Percentiles rank a stretch among this genome's conserved stretches.
These are phyloP conservation scores for Penicillium psychrofluorescens DNA, from an alignment of 495 filamentous ascomycete genomes.

Conservation along the genomic window DNA sequence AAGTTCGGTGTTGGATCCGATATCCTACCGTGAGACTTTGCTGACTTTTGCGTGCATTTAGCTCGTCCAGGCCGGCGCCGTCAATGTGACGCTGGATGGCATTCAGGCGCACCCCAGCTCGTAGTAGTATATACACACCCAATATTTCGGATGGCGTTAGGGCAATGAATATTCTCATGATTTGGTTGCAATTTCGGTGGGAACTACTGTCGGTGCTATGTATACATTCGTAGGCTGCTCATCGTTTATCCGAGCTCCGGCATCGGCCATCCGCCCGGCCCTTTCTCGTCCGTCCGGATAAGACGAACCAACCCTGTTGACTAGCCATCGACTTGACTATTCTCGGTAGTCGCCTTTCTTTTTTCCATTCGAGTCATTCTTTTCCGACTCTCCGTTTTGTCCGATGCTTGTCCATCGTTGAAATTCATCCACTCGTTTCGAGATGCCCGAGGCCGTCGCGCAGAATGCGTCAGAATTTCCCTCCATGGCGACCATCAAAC, in stretches of 20 bases:
- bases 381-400: background rate
- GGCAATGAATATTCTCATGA: constrained; percentile 6
- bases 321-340: too few relatives aligned
- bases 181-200: background rate
- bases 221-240: too few relatives aligned
- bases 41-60: constrained; percentile 23
- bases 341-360: constrained; percentile 13
- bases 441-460: constrained; percentile 27
- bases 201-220: too few relatives aligned
- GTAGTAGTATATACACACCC: background rate
- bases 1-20: constrained; percentile 32
- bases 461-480: constrained; percentile 16
- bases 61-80: constrained; percentile 91
- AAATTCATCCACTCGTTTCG: constrained; percentile 4
- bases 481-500: constrained; percentile 18
- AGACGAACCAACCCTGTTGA: background rate
- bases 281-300: constrained; percentile 26
- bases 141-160: constrained; percentile 15
- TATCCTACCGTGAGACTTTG: too few relatives aligned
- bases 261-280: constrained; percentile 28
- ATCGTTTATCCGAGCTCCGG: constrained; percentile 23
- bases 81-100: constrained; percentile 73
- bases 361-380: constrained; percentile 7
- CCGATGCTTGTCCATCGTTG: background rate
- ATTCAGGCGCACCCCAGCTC: constrained; percentile 43